Percentiles rank a stretch among this genome's conserved stretches.
Evolutionary conservation across 495 filamentous ascomycete genomes (phyloP).

Genomic region (Penicillium dipodomyicola): DNA sequence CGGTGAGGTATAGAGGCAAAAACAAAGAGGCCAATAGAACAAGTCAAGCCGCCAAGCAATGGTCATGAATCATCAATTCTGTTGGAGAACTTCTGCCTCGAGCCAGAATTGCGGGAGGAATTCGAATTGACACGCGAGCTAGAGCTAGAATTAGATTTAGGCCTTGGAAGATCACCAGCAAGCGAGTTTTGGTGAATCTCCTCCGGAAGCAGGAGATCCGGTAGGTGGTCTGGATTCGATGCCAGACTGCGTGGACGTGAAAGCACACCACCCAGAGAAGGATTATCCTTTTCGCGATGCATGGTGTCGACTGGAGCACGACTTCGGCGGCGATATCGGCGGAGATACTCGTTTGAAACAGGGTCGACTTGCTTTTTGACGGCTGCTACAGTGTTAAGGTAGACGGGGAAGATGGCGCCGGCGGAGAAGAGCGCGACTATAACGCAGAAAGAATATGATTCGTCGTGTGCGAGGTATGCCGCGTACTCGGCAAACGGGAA

Average conservation of each 20-base stretch:
- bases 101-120: neutral
- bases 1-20: neutral
- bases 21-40: neutral
- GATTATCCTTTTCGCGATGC: conserved; percentile 37
- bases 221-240: conserved; percentile 30
- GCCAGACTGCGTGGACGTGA: conserved; percentile 42
- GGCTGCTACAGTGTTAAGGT: conserved; percentile 53
- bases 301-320: conserved; percentile 19
- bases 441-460: conserved; percentile 54
- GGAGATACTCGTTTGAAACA: conserved; percentile 45
- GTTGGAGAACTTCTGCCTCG: neutral
- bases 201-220: conserved; percentile 26
- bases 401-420: conserved; percentile 58
- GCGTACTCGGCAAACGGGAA: conserved; percentile 56
- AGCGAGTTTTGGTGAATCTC: conserved; percentile 16
- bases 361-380: conserved; percentile 65
- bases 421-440: conserved; percentile 57
- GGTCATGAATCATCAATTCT: conserved; percentile 1
- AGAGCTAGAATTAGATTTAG: conserved; percentile 1
- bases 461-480: conserved; percentile 36
- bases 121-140: neutral
- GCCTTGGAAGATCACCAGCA: neutral
- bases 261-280: conserved; percentile 36
- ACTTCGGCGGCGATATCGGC: conserved; percentile 33
- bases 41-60: neutral